A percentile compares a stretch with the other conserved stretches of the same genome.
phyloP scores from a whole-genome alignment of 106 monocot genomes.

The Allium cepa region DNA sequence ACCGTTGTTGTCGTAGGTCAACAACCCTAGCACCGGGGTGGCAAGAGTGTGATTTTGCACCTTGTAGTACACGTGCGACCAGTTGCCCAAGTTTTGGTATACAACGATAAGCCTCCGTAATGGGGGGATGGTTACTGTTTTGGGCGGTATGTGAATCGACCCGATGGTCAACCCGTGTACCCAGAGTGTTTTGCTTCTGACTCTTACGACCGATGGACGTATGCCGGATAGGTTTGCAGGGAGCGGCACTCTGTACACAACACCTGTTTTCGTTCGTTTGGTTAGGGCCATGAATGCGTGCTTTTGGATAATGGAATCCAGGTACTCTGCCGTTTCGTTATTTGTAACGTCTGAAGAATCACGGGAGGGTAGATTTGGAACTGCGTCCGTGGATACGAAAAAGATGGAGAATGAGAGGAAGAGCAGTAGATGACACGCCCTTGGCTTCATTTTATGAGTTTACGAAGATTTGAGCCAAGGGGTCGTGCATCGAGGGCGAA shows the following conservation, averaged over 20 bases:
- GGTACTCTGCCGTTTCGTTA: not conserved
- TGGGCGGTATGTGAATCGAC: slow-evolving; percentile 12
- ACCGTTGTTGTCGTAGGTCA: slow-evolving; percentile 20
- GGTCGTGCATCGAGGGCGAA: not conserved
- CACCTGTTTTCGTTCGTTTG: not conserved
- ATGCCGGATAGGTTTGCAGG: slow-evolving; percentile 21
- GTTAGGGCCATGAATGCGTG: slow-evolving; percentile 8
- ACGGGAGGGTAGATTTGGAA: not conserved
- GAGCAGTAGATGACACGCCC: not conserved
- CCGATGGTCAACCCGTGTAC: slow-evolving; percentile 1
- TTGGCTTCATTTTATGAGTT: slow-evolving; percentile 6
- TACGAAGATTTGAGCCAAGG: not conserved
- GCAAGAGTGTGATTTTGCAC: slow-evolving; percentile 14
- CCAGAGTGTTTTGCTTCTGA: slow-evolving; percentile 17
- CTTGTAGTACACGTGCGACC: slow-evolving; percentile 18
- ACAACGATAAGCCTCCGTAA: slow-evolving; percentile 11
- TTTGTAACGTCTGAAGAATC: not conserved
- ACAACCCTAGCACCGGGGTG: slow-evolving; percentile 24
- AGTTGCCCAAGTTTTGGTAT: slow-evolving; percentile 18
- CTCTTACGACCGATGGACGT: slow-evolving; percentile 4
- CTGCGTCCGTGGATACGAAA: not conserved
- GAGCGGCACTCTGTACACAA: slow-evolving; percentile 14
- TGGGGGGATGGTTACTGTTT: slow-evolving; percentile 9
- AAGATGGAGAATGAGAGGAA: not conserved
- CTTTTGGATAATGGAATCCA: slow-evolving; percentile 16